Base-by-base conservation (phyloP, 352 stramenopile genomes). In the Blastocystis hominis region DNA sequence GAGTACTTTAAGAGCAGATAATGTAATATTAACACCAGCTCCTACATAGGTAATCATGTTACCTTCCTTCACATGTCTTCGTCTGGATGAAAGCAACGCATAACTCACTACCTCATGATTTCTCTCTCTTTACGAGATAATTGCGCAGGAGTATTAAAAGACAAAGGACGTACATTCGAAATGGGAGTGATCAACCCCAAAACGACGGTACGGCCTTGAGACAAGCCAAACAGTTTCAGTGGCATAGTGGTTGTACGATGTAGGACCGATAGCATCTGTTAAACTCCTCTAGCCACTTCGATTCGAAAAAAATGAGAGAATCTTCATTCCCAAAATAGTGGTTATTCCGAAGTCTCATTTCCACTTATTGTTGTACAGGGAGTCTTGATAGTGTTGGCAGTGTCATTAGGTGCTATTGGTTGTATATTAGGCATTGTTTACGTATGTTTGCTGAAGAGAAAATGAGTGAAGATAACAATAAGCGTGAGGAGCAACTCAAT, bases 31-130 rank as follows among this genome's bases (percentile, higher is more conserved):
- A 2, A 78, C 68, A 38, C 68, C 42, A 9, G 68, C 68, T 56
- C 68, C 68, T 38, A 78, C n/a, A 38, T 78, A 78, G 36, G 68
- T 78, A 38, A 78, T 78, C 24, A 78, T 59, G 47, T 78, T 78
- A 30, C 68, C 68, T 62, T 78, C 68, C 53, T 78, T 78, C 34
- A 78, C 68, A 17, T 78, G 68, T 15, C 10, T 40, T 63, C 68
- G 40, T n/a, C 68, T 78, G 62, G 20, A 53, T 17, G 40, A 36
- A 61, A 78, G 20, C 38, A 20, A 38, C 24, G 34, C 20, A 34
- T 1, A 4, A 2, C 2, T 1, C 1, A 3, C 5, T 61, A 78
- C 40, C 68, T 13, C 24, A 78, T 55, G 44, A 78, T 78, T 46
- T 78, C 68, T 78, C 68, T 78, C 40, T 78, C 68, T 38, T 78